Base-by-base conservation (phyloP, 306 rosid genomes). In the Albizia julibrissin region DNA sequence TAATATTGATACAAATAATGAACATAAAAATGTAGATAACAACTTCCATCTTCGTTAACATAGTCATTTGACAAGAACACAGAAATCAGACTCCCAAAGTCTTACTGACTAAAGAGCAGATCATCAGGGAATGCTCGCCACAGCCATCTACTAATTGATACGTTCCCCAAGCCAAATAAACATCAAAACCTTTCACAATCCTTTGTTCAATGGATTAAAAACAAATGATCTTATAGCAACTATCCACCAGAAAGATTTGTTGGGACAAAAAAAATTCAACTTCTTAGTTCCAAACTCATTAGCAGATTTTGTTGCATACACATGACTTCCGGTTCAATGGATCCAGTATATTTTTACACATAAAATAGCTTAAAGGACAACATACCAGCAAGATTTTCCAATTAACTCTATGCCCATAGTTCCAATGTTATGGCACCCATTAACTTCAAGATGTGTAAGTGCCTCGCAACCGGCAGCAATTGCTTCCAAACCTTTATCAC, bases 401-500 rank as follows among this genome's bases (percentile, higher is more conserved):
- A 96, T 88, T 66, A 89, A 92, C 85, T 93, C 94, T 40, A 91
- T 85, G 52, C 98, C 98, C 85, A 86, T 27, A 82, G 91, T 89
- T 88, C 98, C 97, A 64, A 96, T 91, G 78, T 93, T 91, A 88
- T 93, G 99, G 89, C 99, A 96, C 43, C 99, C 99, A 66, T 96
- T 92, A 79, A 96, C 92, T 88, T 93, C 97, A 61, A 96, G 97
- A 86, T 96, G 93, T 61, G 91, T 91, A 34, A 96, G 98, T 81
- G 88, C 94, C 90, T 93, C 84, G 85, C 99, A 96, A 76, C 99
- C 98, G 59, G 72, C 78, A 50, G 98, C 97, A 90, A 96, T 93
- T 84, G 94, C 91, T 84, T 96, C 98, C 93, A 96, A 89, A 49
- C 97, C 95, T 81, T 81, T 93, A 87, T 92, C 98, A 74, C 93